Percentiles rank a stretch among this genome's conserved stretches.
phyloP scores from a whole-genome alignment of 139 green algal genomes.

The Spirogloea muscicola region DNA sequence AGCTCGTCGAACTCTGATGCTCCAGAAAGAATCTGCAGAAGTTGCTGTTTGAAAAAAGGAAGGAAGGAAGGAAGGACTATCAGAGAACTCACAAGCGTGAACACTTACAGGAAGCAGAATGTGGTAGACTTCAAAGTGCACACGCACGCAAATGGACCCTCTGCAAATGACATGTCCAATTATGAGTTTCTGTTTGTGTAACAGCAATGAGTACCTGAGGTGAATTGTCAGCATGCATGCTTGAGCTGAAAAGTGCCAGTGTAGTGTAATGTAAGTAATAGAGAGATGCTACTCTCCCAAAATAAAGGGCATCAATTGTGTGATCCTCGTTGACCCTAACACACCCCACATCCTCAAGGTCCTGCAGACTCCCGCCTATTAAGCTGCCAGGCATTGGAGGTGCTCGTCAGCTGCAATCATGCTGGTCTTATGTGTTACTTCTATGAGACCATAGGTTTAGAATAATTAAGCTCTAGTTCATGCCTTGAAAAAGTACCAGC shows the following conservation, averaged over 20 bases:
- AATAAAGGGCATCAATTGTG: conserved; percentile 55
- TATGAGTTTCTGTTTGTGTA: too few relatives aligned
- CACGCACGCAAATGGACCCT: too few relatives aligned
- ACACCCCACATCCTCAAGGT: conserved; percentile 75
- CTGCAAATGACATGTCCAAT: too few relatives aligned
- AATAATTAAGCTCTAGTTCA: too few relatives aligned
- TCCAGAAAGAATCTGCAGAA: conserved; percentile 70
- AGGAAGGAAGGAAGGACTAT: background rate
- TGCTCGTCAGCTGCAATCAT: too few relatives aligned
- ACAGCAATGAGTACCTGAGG: too few relatives aligned
- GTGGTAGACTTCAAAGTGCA: too few relatives aligned
- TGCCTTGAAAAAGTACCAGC: too few relatives aligned
- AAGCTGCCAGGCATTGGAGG: conserved; percentile 45
- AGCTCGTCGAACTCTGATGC: conserved; percentile 92
- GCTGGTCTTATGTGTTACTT: too few relatives aligned
- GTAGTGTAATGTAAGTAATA: conserved; percentile 95
- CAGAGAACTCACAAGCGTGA: too few relatives aligned
- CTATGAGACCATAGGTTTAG: too few relatives aligned
- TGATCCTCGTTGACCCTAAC: conserved; percentile 61
- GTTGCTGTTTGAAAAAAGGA: conserved; percentile 32
- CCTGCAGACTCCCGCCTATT: conserved; percentile 64
- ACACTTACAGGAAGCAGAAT: too few relatives aligned
- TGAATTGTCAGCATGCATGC: conserved; percentile 58
- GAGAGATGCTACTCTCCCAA: conserved; percentile 79
- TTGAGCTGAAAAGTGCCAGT: conserved; percentile 65